Base-by-base conservation (phyloP, 1,284 basidiomycete genomes). In the Amylostereum chailletii region DNA sequence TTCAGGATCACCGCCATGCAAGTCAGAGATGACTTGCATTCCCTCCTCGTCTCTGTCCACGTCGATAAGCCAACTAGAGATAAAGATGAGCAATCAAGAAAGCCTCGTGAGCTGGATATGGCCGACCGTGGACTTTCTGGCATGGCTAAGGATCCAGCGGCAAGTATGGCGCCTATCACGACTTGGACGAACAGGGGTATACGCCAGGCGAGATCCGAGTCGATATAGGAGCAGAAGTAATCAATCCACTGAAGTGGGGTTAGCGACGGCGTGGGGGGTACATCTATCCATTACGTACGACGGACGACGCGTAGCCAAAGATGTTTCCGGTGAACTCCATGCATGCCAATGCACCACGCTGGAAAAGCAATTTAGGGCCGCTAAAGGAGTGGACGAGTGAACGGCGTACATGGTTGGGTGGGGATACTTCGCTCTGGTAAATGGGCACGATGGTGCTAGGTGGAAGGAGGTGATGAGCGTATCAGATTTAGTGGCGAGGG, bases 291-390 rank as follows among this genome's bases (percentile, higher is more conserved):
- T 30, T n/a, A 73, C 88, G 55, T 70, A 93, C 91, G 54, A 98
- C 93, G 19, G 91, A 95, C 51, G 83, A 83, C n/a, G 93, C 86
- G 65, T 99, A 99, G 44, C 95, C 95, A 52, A 93, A 74, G 58
- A 98, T 88, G 62, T 94, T 93, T 49, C 85, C 87, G 0, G 95
- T 97, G 64, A 98, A 99, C 63, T 98, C 95, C 77, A 98, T 94
- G 60, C 93, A 96, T 3, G 94, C 95, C 45, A 96, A 72, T 46
- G 90, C 85, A 47, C 93, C 93, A 60, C 93, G 79, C 85, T 94
- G 59, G 19, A 54, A 27, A 11, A 34, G 39, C 44, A 42, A 1
- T 34, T 26, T n/a, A 26, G 31, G 49, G 26, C 57, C 55, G 60
- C 47, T 50, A 27, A 45, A 47, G 52, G 19, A 49, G 46, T 34